Base-by-base conservation (phyloP, 2,329 filamentous ascomycete species). In the Penicillium sp. region DNA sequence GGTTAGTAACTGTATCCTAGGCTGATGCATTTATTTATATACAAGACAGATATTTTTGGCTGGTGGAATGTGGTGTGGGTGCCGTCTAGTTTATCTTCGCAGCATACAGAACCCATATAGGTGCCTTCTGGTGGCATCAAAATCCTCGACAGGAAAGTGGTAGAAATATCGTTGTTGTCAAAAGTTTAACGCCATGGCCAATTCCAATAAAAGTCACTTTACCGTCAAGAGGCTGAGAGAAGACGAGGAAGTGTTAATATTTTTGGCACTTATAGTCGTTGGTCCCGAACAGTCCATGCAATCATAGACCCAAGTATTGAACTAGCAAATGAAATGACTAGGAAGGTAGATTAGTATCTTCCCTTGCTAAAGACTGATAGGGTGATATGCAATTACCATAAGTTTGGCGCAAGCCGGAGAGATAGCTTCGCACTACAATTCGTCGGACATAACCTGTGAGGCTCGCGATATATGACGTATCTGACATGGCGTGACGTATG, bases 381-480 rank as follows among this genome's bases (percentile, higher is more conserved):
- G 24, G n/a, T 18, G 9, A 16, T 5, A 35, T 14, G 9, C 6
- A 60, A 65, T 60, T 56, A 68, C 68, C 26, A 40, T 71, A 68
- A 1, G 68, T 68, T 23, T 65, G 51, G 28, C 63, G 67, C 1
- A 71, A 60, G 1, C 66, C 68, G 1, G 59, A 51, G 1, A 71
- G 43, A 47, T 69, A 71, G 21, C 64, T 68, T 3, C 47, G 49
- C 5, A 71, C 59, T 5, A 71, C 68, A 45, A 66, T 59, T 9
- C 69, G 62, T 8, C 65, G 56, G 1, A 70, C 20, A 11, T 47
- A 55, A 0, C 68, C 68, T 1, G 47, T 60, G 1, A 71, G 57
- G 2, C 65, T 62, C 1, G 66, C 64, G n/a, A 78, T 71, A 56
- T 76, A 79, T 1, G 68, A 65, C 8, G 75, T 73, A 50, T 75